phyloP scores from a whole-genome alignment of 202 grass and related monocot species.

The Eragrostis tef region DNA sequence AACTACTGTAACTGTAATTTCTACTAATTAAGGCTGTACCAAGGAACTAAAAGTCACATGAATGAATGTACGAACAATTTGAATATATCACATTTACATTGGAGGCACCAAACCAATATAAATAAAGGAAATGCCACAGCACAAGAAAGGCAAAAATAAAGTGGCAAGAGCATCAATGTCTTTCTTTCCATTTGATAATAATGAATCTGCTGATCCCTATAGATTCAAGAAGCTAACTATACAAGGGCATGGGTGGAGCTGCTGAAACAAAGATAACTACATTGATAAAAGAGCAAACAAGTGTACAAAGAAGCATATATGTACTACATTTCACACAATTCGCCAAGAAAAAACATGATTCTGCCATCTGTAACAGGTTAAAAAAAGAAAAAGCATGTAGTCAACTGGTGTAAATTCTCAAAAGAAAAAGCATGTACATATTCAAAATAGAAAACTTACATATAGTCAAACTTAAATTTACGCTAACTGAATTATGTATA shows the following conservation, averaged over 20 bases:
- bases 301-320: background rate
- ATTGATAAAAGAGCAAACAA: background rate
- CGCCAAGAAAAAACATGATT: background rate
- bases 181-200: background rate
- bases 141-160: background rate
- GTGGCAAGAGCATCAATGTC: background rate
- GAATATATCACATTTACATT: background rate
- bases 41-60: too few species aligned
- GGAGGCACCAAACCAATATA: background rate
- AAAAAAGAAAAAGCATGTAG: too few species aligned
- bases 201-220: background rate
- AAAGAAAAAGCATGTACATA: too few species aligned
- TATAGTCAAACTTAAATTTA: too few species aligned
- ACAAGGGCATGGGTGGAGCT: background rate
- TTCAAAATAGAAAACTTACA: too few species aligned
- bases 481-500: too few species aligned
- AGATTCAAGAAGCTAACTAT: background rate
- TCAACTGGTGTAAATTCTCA: too few species aligned
- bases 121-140: background rate
- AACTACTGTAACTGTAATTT: too few species aligned
- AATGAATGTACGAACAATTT: conserved; percentile 42
- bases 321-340: background rate
- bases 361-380: background rate
- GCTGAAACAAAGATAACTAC: background rate
- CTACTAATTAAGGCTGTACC: too few species aligned